Conservation (phyloP, 176 grass and related monocot genomes). For the Otatea glauca region DNA sequence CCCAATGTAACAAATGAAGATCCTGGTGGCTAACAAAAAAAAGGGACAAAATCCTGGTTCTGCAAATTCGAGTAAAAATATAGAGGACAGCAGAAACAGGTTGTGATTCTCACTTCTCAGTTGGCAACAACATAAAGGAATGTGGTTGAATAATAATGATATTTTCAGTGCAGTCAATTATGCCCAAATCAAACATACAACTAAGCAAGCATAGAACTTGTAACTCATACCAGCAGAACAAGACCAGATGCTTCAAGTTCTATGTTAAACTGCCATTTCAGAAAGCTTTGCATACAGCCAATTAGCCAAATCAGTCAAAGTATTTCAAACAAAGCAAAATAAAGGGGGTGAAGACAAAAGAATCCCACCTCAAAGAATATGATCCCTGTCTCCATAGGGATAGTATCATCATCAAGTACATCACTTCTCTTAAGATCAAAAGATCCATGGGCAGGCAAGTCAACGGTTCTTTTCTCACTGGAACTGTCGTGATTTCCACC, state of each 20-base stretch:
- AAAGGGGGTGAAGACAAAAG: slow-evolving; percentile 16
- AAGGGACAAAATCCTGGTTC: slow-evolving; percentile 1
- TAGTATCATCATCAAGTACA: slow-evolving; percentile 77
- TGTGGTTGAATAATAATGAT: background rate
- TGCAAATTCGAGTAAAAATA: background rate
- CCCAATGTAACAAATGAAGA: slow-evolving; percentile 2
- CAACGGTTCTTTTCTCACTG: slow-evolving; percentile 33
- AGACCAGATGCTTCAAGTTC: background rate
- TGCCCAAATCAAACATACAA: background rate
- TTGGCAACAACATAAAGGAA: background rate
- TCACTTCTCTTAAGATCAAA: slow-evolving; percentile 81
- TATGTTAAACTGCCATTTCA: background rate
- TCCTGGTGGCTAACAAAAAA: slow-evolving; percentile 5
- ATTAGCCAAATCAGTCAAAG: slow-evolving; percentile 14
- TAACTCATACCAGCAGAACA: background rate
- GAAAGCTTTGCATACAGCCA: background rate
- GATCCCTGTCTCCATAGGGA: slow-evolving; percentile 77
- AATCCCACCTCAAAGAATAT: slow-evolving; percentile 88
- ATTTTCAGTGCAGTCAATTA: slow-evolving; percentile 4
- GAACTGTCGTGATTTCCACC: slow-evolving; percentile 9
- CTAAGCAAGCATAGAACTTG: background rate
- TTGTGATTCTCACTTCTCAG: background rate
- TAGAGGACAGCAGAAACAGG: background rate
- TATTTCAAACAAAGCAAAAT: slow-evolving; percentile 22
- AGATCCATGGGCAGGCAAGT: slow-evolving; percentile 68